Evolutionary conservation across 2,329 filamentous ascomycete genomes (phyloP), one percentile per base, ranked within the genome.

Genomic region (Xylariales sp.): DNA sequence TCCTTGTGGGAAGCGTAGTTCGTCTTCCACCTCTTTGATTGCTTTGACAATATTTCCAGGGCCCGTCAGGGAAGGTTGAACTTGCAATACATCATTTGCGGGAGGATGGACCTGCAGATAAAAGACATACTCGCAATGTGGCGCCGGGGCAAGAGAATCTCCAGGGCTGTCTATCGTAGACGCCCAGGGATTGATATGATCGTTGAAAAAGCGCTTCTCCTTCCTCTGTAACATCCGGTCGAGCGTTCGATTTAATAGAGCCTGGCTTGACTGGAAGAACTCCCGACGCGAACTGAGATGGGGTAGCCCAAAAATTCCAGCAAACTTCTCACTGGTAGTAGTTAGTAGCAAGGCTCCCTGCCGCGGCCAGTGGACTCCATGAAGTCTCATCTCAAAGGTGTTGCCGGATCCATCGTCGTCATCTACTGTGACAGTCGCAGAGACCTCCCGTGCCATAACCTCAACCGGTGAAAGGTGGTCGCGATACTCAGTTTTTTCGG

Each of bases 321-420:
- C 80, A 54, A 93, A 93, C 66, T 95, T 96, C 55, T 95, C 86
- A 60, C 89, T 96, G 33, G 89, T 91, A 1, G 91, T 96, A 2
- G 85, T 87, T 56, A 97, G 67, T 24, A 97, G 67, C 34, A 93
- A 78, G 12, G 81, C 77, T 2, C 93, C 93, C 45, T 85, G 78
- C n/a, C 76, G 74, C 25, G 85, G 81, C 71, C 89, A 94, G 65
- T 97, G 91, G 4, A 94, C 75, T 4, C 93, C 93, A 60, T 88
- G 83, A 34, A 95, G 65, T 36, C 78, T 74, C 64, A 94, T 80
- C 49, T 90, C 83, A 81, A 85, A 90, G 48, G 79, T 85, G 54
- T 83, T 83, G 5, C 85, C 84, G 43, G 77, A 72, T 48, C 76
- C 77, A 40, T 77, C 73, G 29, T 78, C 71, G 51, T 93, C 88